Percentiles rank a stretch among this genome's conserved stretches.
These are phyloP conservation scores for Penicillium sp. DNA, from an alignment of 2,329 filamentous ascomycete genomes.

Conservation along the genomic window DNA sequence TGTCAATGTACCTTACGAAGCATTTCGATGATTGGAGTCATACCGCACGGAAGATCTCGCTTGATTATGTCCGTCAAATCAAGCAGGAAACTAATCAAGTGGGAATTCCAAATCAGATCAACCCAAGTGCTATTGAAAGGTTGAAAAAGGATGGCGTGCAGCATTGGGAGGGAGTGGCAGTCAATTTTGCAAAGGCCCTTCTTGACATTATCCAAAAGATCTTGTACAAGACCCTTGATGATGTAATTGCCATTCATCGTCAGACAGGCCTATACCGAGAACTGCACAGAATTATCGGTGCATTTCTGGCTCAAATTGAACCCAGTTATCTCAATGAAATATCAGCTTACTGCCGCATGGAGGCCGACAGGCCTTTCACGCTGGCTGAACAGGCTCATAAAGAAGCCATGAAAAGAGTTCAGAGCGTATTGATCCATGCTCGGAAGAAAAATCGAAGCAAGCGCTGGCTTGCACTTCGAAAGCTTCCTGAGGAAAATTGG, in stretches of 20 bases:
- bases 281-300: constrained; percentile 39
- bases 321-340: constrained; percentile 39
- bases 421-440: constrained; percentile 8
- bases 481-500: constrained; percentile 11
- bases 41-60: constrained; percentile 22
- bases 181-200: constrained; percentile 34
- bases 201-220: constrained; percentile 28
- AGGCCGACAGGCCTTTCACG: constrained; percentile 54
- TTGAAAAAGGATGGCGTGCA: constrained; percentile 53
- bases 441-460: constrained; percentile 20
- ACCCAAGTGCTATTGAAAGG: constrained; percentile 55
- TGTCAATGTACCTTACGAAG: background rate
- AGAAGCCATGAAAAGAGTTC: constrained; percentile 13
- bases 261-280: constrained; percentile 34
- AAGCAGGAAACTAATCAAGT: constrained; percentile 52
- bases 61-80: constrained; percentile 47
- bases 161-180: constrained; percentile 54
- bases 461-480: constrained; percentile 11
- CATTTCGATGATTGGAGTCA: constrained; percentile 22
- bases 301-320: constrained; percentile 44
- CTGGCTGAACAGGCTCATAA: constrained; percentile 34
- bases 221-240: constrained; percentile 45
- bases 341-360: constrained; percentile 49
- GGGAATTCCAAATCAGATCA: constrained; percentile 55
- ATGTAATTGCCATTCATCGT: constrained; percentile 30